Percentiles rank a stretch among this genome's conserved stretches.
Evolutionary conservation across 371 early-diverging fungal genomes (phyloP).

Genomic region (Mucor mucedo): DNA sequence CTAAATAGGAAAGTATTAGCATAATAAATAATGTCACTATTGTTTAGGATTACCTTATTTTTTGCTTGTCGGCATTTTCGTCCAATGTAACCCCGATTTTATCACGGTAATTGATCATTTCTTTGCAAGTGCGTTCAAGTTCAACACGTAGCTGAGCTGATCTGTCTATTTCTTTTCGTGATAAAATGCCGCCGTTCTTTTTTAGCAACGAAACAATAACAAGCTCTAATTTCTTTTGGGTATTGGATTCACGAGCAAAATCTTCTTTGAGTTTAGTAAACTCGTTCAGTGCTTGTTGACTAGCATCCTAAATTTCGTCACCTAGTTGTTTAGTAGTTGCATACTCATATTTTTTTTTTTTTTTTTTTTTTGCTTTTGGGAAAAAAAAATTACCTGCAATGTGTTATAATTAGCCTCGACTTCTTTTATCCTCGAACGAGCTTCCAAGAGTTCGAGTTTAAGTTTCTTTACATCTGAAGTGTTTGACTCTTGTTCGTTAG

Average conservation of each 20-base stretch:
- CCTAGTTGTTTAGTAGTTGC: too few species aligned
- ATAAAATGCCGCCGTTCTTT: slow-evolving; percentile 19
- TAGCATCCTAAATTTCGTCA: slow-evolving; percentile 9
- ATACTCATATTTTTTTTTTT: too few species aligned
- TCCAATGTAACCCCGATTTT: slow-evolving; percentile 22
- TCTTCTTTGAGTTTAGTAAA: slow-evolving; percentile 28
- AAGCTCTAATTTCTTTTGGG: slow-evolving; percentile 20
- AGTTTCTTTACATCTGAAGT: slow-evolving; percentile 9
- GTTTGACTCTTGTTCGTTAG: not conserved
- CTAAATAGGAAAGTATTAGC: not conserved
- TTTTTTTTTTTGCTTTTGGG: too few species aligned
- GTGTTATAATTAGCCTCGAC: slow-evolving; percentile 24
- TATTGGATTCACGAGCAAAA: slow-evolving; percentile 15
- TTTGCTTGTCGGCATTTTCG: not conserved
- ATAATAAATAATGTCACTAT: not conserved
- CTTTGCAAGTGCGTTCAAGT: slow-evolving; percentile 33
- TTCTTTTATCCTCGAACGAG: slow-evolving; percentile 23
- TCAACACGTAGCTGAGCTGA: slow-evolving; percentile 29
- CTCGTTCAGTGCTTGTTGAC: slow-evolving; percentile 36
- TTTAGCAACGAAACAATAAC: slow-evolving; percentile 17
- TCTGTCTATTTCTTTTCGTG: slow-evolving; percentile 32
- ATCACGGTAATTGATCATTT: slow-evolving; percentile 31
- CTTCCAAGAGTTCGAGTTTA: slow-evolving; percentile 21
- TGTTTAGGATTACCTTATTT: not conserved
- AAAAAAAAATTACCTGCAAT: slow-evolving; percentile 9